A percentile compares a stretch with the other conserved stretches of the same genome.
phyloP scores from a whole-genome alignment of 83 land plant species.

The Thuja plicata region DNA sequence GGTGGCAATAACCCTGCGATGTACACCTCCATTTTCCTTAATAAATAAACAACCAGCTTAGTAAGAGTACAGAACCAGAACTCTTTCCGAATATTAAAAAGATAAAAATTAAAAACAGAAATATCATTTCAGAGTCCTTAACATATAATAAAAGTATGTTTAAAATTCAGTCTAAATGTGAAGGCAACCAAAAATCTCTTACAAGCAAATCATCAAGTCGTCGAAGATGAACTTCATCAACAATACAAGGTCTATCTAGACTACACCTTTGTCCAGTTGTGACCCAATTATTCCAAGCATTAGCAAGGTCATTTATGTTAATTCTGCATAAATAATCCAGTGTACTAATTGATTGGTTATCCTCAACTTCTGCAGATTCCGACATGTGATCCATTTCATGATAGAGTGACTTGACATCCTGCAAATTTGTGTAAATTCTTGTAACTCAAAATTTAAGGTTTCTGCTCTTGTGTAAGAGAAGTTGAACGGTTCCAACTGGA shows the following conservation, averaged over 20 bases:
- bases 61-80: background rate
- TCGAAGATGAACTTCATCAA: conserved; percentile 97
- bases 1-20: conserved; percentile 93
- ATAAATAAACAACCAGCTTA: conserved; percentile 11
- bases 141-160: background rate
- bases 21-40: conserved; percentile 96
- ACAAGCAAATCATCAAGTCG: conserved; percentile 92
- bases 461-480: background rate
- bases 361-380: background rate
- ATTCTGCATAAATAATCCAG: conserved; percentile 11
- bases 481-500: background rate
- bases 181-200: conserved; percentile 16
- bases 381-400: background rate
- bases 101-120: background rate
- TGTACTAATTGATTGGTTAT: background rate
- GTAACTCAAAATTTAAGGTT: background rate
- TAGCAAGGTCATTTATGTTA: background rate
- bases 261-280: conserved; percentile 64
- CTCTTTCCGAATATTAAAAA: too few species aligned
- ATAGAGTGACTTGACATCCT: background rate
- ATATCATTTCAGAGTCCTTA: background rate
- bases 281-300: conserved; percentile 45
- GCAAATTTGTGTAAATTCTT: background rate
- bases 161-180: background rate
- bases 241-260: conserved; percentile 66